Evolutionary conservation across 2,329 filamentous ascomycete species (phyloP).

Genomic region (Aspergillus sp.): DNA sequence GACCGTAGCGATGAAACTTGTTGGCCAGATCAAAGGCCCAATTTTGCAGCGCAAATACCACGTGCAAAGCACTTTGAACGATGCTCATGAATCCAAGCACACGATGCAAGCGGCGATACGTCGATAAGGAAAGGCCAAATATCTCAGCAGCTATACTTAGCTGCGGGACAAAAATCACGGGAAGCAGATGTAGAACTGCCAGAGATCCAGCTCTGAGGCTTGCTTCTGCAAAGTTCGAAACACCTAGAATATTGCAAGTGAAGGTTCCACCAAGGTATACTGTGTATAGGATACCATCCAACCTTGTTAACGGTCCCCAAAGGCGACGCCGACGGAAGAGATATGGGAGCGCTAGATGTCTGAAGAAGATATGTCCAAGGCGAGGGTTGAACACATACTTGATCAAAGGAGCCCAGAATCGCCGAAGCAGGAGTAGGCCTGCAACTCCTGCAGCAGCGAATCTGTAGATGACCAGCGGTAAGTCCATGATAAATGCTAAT

Average conservation of each 20-base stretch:
- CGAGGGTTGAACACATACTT: conserved; percentile 1
- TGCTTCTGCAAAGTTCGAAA: not conserved
- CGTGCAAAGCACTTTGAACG: not conserved
- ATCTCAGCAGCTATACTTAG: conserved; percentile 1
- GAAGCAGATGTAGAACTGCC: conserved; percentile 3
- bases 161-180: not conserved
- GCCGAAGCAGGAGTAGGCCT: not conserved
- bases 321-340: not conserved
- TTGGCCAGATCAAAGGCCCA: not conserved
- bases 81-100: not conserved
- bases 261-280: conserved; percentile 2
- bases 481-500: not conserved
- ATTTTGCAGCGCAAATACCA: not conserved
- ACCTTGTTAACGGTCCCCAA: conserved; percentile 2
- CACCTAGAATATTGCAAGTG: conserved; percentile 2
- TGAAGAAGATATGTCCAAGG: not conserved
- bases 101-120: not conserved
- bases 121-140: conserved; percentile 2
- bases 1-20: not conserved
- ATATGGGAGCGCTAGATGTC: not conserved
- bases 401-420: not conserved
- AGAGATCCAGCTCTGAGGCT: not conserved
- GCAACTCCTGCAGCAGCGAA: not conserved
- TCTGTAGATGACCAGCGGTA: not conserved
- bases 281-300: not conserved